phyloP scores from a whole-genome alignment of 1,139 yeast species.

The Pichia sp. region DNA sequence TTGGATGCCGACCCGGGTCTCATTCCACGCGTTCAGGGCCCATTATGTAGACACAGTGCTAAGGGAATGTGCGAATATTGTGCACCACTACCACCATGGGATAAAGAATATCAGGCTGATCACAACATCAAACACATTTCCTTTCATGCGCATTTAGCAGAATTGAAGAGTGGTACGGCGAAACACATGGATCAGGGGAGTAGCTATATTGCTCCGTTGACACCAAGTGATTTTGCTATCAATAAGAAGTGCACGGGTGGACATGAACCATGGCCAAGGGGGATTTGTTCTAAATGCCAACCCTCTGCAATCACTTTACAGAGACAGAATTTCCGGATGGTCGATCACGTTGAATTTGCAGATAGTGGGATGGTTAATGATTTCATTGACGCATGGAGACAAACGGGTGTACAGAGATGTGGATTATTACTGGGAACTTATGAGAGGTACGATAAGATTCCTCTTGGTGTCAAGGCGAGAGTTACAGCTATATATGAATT shows the following conservation, averaged over 20 bases:
- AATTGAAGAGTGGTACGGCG: constrained; percentile 63
- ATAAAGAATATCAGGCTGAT: constrained; percentile 63
- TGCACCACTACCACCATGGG: constrained; percentile 95
- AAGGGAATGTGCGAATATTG: constrained; percentile 98
- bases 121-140: constrained; percentile 83
- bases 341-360: constrained; percentile 92
- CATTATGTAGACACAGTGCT: constrained; percentile 79
- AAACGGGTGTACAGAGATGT: constrained; percentile 77
- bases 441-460: constrained; percentile 71
- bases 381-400: constrained; percentile 90
- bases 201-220: constrained; percentile 66
- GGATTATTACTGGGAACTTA: constrained; percentile 84
- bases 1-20: constrained; percentile 67
- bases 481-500: constrained; percentile 95
- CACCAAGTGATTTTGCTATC: constrained; percentile 63
- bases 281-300: constrained; percentile 96
- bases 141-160: constrained; percentile 75
- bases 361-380: constrained; percentile 64
- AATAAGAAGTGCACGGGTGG: constrained; percentile 64
- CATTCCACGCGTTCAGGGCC: constrained; percentile 55
- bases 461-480: constrained; percentile 88
- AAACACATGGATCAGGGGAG: constrained; percentile 56
- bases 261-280: constrained; percentile 89
- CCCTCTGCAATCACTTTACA: constrained; percentile 92
- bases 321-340: constrained; percentile 89